A percentile compares a stretch with the other conserved stretches of the same genome.
phyloP scores from a whole-genome alignment of 306 rosid genomes.

The Astragalus membranaceus region DNA sequence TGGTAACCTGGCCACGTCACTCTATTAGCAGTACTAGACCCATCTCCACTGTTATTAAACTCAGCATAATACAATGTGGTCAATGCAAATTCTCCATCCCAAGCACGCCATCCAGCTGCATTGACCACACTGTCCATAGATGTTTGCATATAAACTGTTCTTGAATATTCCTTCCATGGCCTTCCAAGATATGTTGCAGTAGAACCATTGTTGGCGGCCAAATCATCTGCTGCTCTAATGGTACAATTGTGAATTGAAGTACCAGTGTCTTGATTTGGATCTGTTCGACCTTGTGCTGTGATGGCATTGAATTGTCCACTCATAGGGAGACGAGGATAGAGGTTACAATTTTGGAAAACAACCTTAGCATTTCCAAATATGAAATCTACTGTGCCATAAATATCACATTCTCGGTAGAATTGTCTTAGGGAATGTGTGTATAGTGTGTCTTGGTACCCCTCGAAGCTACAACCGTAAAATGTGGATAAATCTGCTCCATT shows the following conservation, averaged over 20 bases:
- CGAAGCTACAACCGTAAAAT: constrained; percentile 86
- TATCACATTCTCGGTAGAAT: constrained; percentile 79
- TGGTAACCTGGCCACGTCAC: constrained; percentile 71
- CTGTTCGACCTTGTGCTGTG: constrained; percentile 83
- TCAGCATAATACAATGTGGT: constrained; percentile 73
- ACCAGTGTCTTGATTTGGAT: constrained; percentile 79
- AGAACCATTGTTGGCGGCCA: constrained; percentile 19
- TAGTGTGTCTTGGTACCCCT: constrained; percentile 82
- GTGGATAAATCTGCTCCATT: constrained; percentile 79
- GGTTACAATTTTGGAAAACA: constrained; percentile 73
- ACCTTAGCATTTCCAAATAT: constrained; percentile 92
- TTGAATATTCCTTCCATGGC: constrained; percentile 83
- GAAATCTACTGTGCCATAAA: constrained; percentile 89
- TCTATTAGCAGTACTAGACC: constrained; percentile 44
- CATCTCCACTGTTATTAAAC: constrained; percentile 59
- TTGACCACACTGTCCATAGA: constrained; percentile 43
- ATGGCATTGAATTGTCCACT: constrained; percentile 79
- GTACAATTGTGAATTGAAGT: constrained; percentile 67
- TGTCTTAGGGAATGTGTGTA: constrained; percentile 80
- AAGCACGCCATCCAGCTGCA: constrained; percentile 61
- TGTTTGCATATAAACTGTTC: constrained; percentile 70
- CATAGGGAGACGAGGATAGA: constrained; percentile 81
- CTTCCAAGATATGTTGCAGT: constrained; percentile 60
- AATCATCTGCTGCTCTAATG: constrained; percentile 51
- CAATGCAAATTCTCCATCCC: constrained; percentile 78